Percentiles rank a stretch among this genome's conserved stretches.
phyloP scores from a whole-genome alignment of 2,329 filamentous ascomycete genomes.

The Neofusicoccum cordaticola region DNA sequence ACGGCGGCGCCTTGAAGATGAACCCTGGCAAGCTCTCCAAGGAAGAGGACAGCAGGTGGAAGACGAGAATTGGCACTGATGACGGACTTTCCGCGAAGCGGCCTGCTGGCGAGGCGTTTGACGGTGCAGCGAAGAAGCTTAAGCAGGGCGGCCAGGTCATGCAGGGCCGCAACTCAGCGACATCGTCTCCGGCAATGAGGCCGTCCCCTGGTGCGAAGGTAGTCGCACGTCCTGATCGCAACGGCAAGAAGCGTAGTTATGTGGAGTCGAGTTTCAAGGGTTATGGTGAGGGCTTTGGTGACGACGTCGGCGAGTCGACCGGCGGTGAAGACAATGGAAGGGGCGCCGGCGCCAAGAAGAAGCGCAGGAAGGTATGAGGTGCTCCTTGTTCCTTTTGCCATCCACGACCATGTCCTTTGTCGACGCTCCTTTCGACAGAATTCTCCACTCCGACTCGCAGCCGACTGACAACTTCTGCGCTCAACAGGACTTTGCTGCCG shows the following conservation, averaged over 20 bases:
- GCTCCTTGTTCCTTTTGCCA: slow-evolving; percentile 6
- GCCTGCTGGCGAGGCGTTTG: slow-evolving; percentile 3
- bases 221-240: slow-evolving; percentile 60
- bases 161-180: slow-evolving; percentile 31
- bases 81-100: slow-evolving; percentile 35
- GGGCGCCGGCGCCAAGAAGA: slow-evolving; percentile 26
- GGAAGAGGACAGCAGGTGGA: slow-evolving; percentile 42
- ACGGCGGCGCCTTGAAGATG: slow-evolving; percentile 40
- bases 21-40: slow-evolving; percentile 42
- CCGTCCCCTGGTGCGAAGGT: not conserved
- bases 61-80: slow-evolving; percentile 44
- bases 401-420: not conserved
- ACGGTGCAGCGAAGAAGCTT: slow-evolving; percentile 25
- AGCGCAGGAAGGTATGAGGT: slow-evolving; percentile 30
- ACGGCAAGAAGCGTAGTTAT: slow-evolving; percentile 72
- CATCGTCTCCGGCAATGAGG: slow-evolving; percentile 41
- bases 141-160: slow-evolving; percentile 22
- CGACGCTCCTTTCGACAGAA: not conserved
- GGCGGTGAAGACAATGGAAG: slow-evolving; percentile 63
- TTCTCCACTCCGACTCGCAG: not conserved
- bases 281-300: slow-evolving; percentile 68
- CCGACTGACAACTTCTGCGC: slow-evolving; percentile 7
- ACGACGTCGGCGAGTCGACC: slow-evolving; percentile 67
- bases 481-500: slow-evolving; percentile 18
- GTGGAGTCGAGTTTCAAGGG: slow-evolving; percentile 72